Percentiles rank a stretch among this genome's conserved stretches.
These are phyloP conservation scores for Mycothermus thermophilus DNA, from an alignment of 495 filamentous ascomycete species.

Conservation along the genomic window DNA sequence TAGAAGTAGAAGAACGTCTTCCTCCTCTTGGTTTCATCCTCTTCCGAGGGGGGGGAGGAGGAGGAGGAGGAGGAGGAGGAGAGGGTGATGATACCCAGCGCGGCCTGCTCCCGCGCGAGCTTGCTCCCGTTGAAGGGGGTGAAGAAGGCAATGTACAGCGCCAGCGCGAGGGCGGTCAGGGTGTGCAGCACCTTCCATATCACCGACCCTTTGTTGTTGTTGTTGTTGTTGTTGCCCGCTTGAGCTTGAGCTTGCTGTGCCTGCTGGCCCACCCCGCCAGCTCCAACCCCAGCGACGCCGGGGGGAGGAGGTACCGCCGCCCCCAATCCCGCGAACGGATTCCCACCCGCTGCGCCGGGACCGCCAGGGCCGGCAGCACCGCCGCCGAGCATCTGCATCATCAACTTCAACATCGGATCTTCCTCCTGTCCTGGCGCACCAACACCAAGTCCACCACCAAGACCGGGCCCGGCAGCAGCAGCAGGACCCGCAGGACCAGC, in stretches of 20 bases:
- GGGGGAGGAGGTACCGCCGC: conserved; percentile 2
- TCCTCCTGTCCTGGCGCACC: conserved; percentile 11
- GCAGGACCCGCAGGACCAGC: too few relatives aligned
- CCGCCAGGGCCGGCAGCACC: conserved; percentile 20
- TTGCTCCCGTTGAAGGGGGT: conserved; percentile 50
- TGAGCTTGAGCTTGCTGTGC: conserved; percentile 6
- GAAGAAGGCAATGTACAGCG: conserved; percentile 52
- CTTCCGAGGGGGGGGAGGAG: too few relatives aligned
- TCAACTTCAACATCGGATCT: conserved; percentile 22
- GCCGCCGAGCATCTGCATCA: conserved; percentile 21
- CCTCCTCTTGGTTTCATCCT: too few relatives aligned
- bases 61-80: too few relatives aligned
- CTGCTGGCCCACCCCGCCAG: too few relatives aligned
- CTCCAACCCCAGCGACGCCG: too few relatives aligned
- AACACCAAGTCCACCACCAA: too few relatives aligned
- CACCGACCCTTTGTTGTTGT: conserved; percentile 31
- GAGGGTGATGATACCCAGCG: too few relatives aligned
- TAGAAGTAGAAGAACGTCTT: conserved; percentile 45
- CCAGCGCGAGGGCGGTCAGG: conserved; percentile 55
- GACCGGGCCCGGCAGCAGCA: too few relatives aligned
- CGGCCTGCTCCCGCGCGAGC: conserved; percentile 22
- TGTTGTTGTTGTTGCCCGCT: neutral
- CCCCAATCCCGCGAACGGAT: conserved; percentile 25
- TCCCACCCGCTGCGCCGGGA: too few relatives aligned
- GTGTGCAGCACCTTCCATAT: conserved; percentile 69